Base-by-base conservation (phyloP, 1,284 basidiomycete species). In the Kalmanozyma brasiliensis region DNA sequence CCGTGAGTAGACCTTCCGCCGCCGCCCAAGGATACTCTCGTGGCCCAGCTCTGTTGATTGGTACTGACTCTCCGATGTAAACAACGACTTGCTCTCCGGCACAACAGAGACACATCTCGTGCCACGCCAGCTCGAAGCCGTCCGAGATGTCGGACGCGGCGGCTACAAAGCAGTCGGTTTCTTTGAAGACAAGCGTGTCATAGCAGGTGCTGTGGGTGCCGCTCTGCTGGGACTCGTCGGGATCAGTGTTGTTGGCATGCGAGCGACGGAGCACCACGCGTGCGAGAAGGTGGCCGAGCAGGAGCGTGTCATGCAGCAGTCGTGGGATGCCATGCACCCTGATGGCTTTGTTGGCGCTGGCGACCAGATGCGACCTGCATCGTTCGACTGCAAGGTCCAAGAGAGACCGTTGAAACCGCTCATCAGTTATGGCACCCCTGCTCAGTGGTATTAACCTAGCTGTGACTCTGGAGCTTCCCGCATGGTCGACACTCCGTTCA, bases 301-400 rank as follows among this genome's bases (percentile, higher is more conserved):
- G 47, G 30, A 63, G 20, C 19, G 16, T 4, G 24, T 20, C 3
- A 55, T 69, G 60, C 66, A 69, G 20, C 19, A 13, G 4, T 22
- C 37, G 6, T 69, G 66, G 66, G 60, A 69, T n/a, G 14, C 13
- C 6, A 35, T 48, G 37, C 66, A 63, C 29, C 51, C 55, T 1
- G 66, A 69, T 24, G 51, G 59, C 22, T 69, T 48, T 33, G 43
- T 52, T 2, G 38, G 51, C 1, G 32, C n/a, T 3, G 66, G 66
- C 36, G 66, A 62, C 36, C 52, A 55, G 32, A 48, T 69, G 51
- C 60, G 66, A n/a, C 66, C 66, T 0, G 26, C 34, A 1, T 40
- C 22, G 23, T 69, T 69, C 32, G 43, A 62, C 26, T 68, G 65
- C 55, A 53, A 40, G 4, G 14, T 9, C 3, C 53, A 52, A 26